Percentiles rank a stretch among this genome's conserved stretches.
Conservation (phyloP, 768 basidiomycete species). For the Mrakia gelida region DNA sequence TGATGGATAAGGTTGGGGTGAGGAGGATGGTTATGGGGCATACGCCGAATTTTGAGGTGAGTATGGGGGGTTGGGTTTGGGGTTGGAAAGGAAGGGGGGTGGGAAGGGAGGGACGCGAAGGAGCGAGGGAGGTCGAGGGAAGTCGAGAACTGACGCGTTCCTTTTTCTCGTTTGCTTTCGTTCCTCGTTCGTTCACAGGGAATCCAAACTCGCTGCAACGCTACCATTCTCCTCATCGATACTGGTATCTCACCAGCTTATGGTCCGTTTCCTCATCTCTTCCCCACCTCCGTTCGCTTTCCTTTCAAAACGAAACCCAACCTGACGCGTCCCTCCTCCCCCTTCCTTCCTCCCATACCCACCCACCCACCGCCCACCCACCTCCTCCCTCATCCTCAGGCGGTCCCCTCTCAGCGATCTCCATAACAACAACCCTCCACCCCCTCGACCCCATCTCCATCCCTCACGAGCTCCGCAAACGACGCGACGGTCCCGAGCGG, state of each 20-base stretch:
- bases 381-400: not conserved
- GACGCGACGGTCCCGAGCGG: too few relatives aligned
- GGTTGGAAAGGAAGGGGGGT: too few relatives aligned
- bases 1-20: conserved; percentile 60
- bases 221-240: conserved; percentile 94
- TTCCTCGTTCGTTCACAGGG: conserved; percentile 9
- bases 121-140: too few relatives aligned
- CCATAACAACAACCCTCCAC: not conserved
- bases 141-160: not conserved
- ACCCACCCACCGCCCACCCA: too few relatives aligned
- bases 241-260: conserved; percentile 57
- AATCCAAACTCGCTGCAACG: conserved; percentile 82
- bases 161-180: too few relatives aligned
- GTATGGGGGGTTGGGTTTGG: conserved; percentile 32
- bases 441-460: not conserved
- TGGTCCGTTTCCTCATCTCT: not conserved
- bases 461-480: not conserved
- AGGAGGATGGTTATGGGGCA: conserved; percentile 59
- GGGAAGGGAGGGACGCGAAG: too few relatives aligned
- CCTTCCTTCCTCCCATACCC: not conserved
- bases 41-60: conserved; percentile 78
- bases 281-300: too few relatives aligned
- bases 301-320: conserved; percentile 8
- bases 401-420: not conserved
- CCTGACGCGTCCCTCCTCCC: not conserved